Conservation (phyloP, 106 monocot genomes). For the Platanthera guangdongensis region DNA sequence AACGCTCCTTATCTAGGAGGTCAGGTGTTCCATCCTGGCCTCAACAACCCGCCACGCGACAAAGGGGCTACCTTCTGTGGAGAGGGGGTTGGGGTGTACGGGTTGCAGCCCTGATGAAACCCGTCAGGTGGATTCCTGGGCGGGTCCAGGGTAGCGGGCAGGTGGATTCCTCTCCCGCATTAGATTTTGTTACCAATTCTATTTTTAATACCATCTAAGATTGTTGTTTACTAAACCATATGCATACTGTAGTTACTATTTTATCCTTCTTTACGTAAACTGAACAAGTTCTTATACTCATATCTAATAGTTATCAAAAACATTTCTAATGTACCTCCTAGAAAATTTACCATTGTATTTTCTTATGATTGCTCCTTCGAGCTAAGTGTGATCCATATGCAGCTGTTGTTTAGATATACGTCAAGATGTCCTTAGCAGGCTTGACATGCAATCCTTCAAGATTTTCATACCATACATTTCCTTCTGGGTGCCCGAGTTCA, state of each 20-base stretch:
- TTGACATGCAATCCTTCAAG: background rate
- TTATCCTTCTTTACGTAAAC: background rate
- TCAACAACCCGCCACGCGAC: too few species aligned
- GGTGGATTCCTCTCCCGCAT: too few species aligned
- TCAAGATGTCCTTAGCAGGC: conserved; percentile 1
- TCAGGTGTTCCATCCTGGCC: too few species aligned
- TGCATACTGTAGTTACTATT: background rate
- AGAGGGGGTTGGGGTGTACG: too few species aligned
- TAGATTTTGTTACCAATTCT: background rate
- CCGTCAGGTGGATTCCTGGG: too few species aligned
- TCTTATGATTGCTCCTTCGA: background rate
- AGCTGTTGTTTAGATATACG: background rate
- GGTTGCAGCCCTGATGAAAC: too few species aligned
- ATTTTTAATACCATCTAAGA: background rate
- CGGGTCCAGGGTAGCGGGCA: too few species aligned
- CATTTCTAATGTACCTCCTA: background rate
- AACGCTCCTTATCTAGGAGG: too few species aligned
- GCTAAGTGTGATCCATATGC: background rate
- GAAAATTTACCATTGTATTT: background rate
- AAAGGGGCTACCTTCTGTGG: too few species aligned
- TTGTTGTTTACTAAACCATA: background rate
- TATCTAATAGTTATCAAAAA: background rate
- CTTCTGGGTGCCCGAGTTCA: background rate
- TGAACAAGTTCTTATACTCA: background rate
- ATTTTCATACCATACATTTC: background rate